Evolutionary conservation across 225 moss, liverwort and hornwort species (phyloP).

Genomic region (Polytrichum formosum): DNA sequence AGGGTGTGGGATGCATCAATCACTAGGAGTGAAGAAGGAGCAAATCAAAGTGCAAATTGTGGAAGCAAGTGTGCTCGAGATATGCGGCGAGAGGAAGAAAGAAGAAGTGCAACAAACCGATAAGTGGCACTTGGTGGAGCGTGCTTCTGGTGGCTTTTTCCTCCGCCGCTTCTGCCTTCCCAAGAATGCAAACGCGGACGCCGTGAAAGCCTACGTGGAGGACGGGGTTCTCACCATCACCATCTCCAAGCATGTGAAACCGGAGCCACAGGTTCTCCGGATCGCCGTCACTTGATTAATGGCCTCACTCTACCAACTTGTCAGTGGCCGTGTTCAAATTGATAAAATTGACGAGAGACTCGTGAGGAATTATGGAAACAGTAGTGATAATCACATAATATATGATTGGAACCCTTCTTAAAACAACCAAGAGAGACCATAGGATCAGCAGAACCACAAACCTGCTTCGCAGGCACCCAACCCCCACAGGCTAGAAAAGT

Average conservation of each 20-base stretch:
- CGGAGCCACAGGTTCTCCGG: not conserved
- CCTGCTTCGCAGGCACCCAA: too few relatives aligned
- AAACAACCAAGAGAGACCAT: too few relatives aligned
- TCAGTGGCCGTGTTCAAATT: too few relatives aligned
- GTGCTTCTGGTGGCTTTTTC: conserved; percentile 8
- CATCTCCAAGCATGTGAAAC: conserved; percentile 4
- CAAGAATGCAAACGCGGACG: conserved; percentile 5
- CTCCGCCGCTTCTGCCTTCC: conserved; percentile 14
- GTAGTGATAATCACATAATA: too few relatives aligned
- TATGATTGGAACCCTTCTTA: too few relatives aligned
- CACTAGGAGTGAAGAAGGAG: conserved; percentile 16
- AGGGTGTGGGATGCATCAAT: not conserved
- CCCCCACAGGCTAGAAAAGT: too few relatives aligned
- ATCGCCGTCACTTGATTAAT: not conserved
- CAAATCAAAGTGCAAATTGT: conserved; percentile 17
- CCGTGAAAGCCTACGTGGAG: conserved; percentile 12
- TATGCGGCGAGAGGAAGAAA: conserved; percentile 14
- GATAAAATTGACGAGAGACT: too few relatives aligned
- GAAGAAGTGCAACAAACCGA: conserved; percentile 11
- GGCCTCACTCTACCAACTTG: too few relatives aligned
- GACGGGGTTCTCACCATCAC: conserved; percentile 21
- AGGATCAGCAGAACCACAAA: too few relatives aligned
- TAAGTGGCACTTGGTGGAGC: conserved; percentile 12
- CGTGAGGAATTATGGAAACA: too few relatives aligned
- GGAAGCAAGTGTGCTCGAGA: conserved; percentile 5